These are phyloP conservation scores for Aspergillus unguis DNA, from an alignment of 2,329 filamentous ascomycete species.

Conservation along the genomic window DNA sequence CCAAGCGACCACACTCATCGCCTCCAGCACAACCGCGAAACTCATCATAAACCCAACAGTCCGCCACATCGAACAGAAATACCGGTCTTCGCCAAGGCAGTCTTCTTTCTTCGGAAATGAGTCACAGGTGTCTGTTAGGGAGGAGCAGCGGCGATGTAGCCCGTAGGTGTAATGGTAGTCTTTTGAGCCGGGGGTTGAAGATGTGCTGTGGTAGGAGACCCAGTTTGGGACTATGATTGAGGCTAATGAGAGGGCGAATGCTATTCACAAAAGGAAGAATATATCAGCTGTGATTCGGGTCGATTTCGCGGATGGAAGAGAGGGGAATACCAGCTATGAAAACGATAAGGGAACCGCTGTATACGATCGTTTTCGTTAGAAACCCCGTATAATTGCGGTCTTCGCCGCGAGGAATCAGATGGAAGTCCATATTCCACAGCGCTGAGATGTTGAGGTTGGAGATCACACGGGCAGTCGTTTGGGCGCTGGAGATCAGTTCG, in stretches of 20 bases:
- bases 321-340: constrained; percentile 41
- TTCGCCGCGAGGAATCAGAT: constrained; percentile 41
- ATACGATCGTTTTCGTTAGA: constrained; percentile 49
- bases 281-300: background rate
- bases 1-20: constrained; percentile 77
- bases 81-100: constrained; percentile 63
- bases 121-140: constrained; percentile 53
- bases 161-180: constrained; percentile 64
- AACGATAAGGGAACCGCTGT: constrained; percentile 41
- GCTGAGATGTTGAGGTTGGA: background rate
- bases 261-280: constrained; percentile 21
- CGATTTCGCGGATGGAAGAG: background rate
- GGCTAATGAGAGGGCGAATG: constrained; percentile 44
- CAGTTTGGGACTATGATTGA: constrained; percentile 48
- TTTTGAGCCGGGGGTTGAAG: background rate
- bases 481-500: background rate
- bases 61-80: constrained; percentile 91
- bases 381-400: constrained; percentile 48
- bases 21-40: constrained; percentile 76
- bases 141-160: constrained; percentile 77
- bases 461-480: constrained; percentile 7
- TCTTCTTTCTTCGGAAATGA: constrained; percentile 66
- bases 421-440: constrained; percentile 39
- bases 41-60: constrained; percentile 84
- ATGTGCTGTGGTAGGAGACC: constrained; percentile 46